Base-by-base conservation (phyloP, 768 basidiomycete genomes). In the Suillus hirtellus region DNA sequence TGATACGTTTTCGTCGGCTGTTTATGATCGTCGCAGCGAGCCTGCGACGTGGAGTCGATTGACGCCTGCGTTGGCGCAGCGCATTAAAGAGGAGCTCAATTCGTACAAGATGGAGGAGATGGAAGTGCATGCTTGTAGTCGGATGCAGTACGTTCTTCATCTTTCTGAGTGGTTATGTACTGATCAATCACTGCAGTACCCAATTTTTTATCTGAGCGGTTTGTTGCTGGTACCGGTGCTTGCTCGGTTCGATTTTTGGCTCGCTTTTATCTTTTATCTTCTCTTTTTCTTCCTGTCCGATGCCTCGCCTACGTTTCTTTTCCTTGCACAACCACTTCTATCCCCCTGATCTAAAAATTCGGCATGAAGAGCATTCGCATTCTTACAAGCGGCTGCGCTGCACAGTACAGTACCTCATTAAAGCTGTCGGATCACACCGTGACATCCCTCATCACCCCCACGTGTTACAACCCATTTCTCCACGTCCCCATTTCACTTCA, bases 21-120 rank as follows among this genome's bases (percentile, higher is more conserved):
- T 94, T 65, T 99, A 99, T 78, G 96, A 99, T 78, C 83, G 97
- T 60, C 82, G 95, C 70, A 95, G 93, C 68, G 96, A 98, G 76
- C 95, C 94, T 24, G 96, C 95, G 54, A 99, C 96, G 34, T 98
- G 95, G 89, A 98, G 96, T 78, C 85, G 93, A 46, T 78, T 99
- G 70, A 99, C 97, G 60, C 97, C 96, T 50, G 88, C 90, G 63
- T 80, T 99, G 70, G 96, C 96, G 46, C 94, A 98, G 81, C 84
- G 90, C 70, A 99, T 99, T 76, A 99, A 99, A 83, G 95, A 96
- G 79, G 94, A 96, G 78, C 81, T 99, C 60, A 99, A 99, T 78
- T 94, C 93, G 62, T 99, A 93, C 79, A 99, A 99, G 83, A 93
- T 98, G 92, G 95, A 96, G 78, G 95, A 98, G 80, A 99, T 99